Evolutionary conservation across 2,329 filamentous ascomycete genomes (phyloP).

Genomic region (Coniochaeta sp.): DNA sequence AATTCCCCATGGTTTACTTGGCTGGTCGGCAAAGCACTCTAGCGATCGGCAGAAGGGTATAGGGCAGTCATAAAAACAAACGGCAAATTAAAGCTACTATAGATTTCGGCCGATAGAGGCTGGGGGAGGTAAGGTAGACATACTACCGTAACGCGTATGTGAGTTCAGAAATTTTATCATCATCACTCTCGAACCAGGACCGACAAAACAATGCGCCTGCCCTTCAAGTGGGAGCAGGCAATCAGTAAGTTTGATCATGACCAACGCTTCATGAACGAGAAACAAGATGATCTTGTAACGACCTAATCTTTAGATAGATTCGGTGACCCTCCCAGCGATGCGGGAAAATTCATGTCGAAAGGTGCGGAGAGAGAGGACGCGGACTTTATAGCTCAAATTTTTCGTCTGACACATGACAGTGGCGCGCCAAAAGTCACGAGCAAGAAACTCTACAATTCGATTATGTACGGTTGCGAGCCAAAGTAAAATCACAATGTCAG

Average conservation of each 20-base stretch:
- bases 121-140: neutral
- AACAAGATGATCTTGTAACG: conserved; percentile 1
- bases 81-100: neutral
- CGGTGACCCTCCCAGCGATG: neutral
- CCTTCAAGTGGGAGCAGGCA: neutral
- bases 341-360: neutral
- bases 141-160: neutral
- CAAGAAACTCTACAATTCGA: neutral
- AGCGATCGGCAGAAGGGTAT: neutral
- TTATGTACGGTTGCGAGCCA: too few relatives aligned
- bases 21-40: neutral
- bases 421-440: neutral
- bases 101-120: neutral
- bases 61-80: neutral
- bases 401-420: neutral
- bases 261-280: conserved; percentile 1
- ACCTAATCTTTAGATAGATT: neutral
- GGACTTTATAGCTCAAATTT: conserved; percentile 1
- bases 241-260: conserved; percentile 1
- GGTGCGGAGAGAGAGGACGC: neutral
- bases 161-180: neutral
- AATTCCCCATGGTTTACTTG: neutral
- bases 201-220: neutral
- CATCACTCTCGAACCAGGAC: neutral
- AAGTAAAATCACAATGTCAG: too few relatives aligned